Base-by-base conservation (phyloP, 1,284 basidiomycete species). In the Sporisorium reilianum region DNA sequence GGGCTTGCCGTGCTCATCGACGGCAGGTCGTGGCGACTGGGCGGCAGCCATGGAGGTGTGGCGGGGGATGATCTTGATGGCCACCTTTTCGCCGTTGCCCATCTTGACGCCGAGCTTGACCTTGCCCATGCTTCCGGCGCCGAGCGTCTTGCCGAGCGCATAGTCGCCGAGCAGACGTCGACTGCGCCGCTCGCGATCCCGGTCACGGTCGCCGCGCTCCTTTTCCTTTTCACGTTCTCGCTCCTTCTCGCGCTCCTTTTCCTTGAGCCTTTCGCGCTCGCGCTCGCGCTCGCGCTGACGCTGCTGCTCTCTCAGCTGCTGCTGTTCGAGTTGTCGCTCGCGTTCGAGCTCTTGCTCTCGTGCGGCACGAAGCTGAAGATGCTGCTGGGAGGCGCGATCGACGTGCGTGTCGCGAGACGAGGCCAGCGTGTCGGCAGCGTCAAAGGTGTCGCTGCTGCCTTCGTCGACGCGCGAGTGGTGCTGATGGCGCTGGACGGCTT, bases 121-220 rank as follows among this genome's bases (percentile, higher is more conserved):
- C 85, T 98, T 98, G 77, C 96, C 97, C 95, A 99, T 99, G 85
- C 93, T 95, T 40, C 97, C 96, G 41, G 95, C 95, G 52, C 97
- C 96, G 36, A 99, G 89, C 3, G 96, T 98, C 89, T 98, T 98
- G 80, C 93, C 93, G 72, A 99, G 89, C 68, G 93, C 93, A 87
- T 97, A 99, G 85, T 98, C 94, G 42, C 96, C 95, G 14, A 99
- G 84, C 46, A 77, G 79, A 66, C 80, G 59, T 5, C 82, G 73
- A 42, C 72, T 70, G 40, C 78, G 64, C 10, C 75, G 69, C 34
- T 79, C 75, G 42, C 75, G 65, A 14, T 79, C 77, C 10, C 71
- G 58, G 10, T 70, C 78, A 20, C 72, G 56, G 7, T 76, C 77
- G n/a, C 63, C 51, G 14, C 64, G 55, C 53, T 77, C 66, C 23